Evolutionary conservation across 257 asterid species (phyloP).

Genomic region (Solanum ossicruentum): DNA sequence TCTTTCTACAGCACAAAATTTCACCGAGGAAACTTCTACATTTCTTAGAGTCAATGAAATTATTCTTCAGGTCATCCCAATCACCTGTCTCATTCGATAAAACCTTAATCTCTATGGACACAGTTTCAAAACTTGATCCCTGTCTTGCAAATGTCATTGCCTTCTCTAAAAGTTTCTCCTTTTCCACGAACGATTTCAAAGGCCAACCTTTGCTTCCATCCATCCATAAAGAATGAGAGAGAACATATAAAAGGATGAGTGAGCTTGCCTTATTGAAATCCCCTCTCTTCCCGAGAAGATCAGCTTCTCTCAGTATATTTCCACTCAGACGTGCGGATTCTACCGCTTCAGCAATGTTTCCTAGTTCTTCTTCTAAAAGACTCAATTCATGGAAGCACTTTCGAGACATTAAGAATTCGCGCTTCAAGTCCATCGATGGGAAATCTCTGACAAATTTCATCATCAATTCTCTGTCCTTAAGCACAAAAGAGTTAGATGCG

Average conservation of each 20-base stretch:
- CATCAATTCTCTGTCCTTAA: slow-evolving; percentile 18
- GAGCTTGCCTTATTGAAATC: slow-evolving; percentile 11
- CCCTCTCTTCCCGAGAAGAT: slow-evolving; percentile 16
- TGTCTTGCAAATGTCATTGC: slow-evolving; percentile 14
- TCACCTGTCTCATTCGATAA: slow-evolving; percentile 10
- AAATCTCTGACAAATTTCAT: slow-evolving; percentile 44
- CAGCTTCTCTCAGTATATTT: slow-evolving; percentile 22
- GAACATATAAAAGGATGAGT: slow-evolving; percentile 18
- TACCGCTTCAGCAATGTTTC: slow-evolving; percentile 39
- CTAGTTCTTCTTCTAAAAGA: slow-evolving; percentile 32
- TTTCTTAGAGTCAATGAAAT: slow-evolving; percentile 7
- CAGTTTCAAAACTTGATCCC: slow-evolving; percentile 14
- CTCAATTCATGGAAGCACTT: slow-evolving; percentile 39
- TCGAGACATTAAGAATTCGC: slow-evolving; percentile 24
- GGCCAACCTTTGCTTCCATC: slow-evolving; percentile 40
- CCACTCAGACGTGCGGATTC: slow-evolving; percentile 25
- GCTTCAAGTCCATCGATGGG: slow-evolving; percentile 23
- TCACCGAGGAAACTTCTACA: slow-evolving; percentile 7
- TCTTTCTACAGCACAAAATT: slow-evolving; percentile 22
- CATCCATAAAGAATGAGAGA: slow-evolving; percentile 35
- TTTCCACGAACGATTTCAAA: slow-evolving; percentile 20
- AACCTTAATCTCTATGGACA: slow-evolving; percentile 15
- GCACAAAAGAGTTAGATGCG: slow-evolving; percentile 18
- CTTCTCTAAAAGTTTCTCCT: slow-evolving; percentile 18
- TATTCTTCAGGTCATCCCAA: slow-evolving; percentile 17